phyloP scores from a whole-genome alignment of 495 filamentous ascomycete species.

The Hyaloscypha variabilis region DNA sequence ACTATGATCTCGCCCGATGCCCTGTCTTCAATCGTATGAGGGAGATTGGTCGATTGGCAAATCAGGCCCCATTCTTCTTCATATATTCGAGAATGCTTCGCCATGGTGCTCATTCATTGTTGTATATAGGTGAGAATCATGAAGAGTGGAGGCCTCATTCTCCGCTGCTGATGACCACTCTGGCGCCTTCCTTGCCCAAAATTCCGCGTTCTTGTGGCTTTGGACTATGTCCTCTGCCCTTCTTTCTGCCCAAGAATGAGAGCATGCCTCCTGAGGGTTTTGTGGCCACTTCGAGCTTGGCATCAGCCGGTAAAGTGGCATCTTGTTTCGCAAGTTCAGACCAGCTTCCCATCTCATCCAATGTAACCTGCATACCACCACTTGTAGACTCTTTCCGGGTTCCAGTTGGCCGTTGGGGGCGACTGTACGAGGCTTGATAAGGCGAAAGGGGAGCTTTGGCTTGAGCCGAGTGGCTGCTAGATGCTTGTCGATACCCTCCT shows the following conservation, averaged over 20 bases:
- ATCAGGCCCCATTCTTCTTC: neutral
- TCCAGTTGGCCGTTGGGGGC: constrained; percentile 39
- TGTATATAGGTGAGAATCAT: neutral
- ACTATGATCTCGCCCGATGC: neutral
- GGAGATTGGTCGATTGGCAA: neutral
- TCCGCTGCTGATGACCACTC: constrained; percentile 63
- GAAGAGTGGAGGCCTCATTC: constrained; percentile 5
- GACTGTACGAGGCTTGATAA: constrained; percentile 45
- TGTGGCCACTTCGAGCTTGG: constrained; percentile 48
- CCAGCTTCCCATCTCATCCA: constrained; percentile 89
- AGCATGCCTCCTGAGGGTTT: constrained; percentile 69
- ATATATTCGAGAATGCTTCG: neutral
- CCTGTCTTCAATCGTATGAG: neutral
- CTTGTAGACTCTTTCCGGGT: constrained; percentile 72
- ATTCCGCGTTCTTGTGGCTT: constrained; percentile 94
- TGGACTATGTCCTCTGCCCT: constrained; percentile 86
- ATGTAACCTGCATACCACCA: constrained; percentile 87
- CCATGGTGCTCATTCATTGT: neutral
- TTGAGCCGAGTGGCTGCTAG: constrained; percentile 35
- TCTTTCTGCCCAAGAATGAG: constrained; percentile 85
- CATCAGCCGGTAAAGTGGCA: constrained; percentile 73
- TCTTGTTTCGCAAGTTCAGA: constrained; percentile 83
- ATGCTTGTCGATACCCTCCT: constrained; percentile 19
- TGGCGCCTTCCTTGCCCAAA: constrained; percentile 90
- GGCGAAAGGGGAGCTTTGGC: constrained; percentile 43